Conservation (phyloP, 805 yeast genomes). For the Deakozyma indianensis region DNA sequence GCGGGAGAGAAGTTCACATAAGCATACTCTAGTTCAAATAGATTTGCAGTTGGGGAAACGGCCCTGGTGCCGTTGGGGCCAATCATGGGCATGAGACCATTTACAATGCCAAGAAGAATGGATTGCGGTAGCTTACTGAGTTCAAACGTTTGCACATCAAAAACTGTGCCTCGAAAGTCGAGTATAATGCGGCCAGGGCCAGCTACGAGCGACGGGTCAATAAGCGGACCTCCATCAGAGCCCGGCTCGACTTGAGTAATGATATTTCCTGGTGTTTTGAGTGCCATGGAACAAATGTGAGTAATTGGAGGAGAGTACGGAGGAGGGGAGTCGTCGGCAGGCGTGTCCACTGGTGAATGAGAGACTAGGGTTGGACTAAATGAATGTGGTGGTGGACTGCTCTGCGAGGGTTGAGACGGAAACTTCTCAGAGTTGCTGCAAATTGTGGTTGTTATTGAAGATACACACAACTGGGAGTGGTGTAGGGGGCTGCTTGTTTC, state of each 20-base stretch:
- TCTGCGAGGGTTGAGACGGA: too few relatives aligned
- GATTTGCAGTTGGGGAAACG: background rate
- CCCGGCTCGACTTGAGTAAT: constrained; percentile 49
- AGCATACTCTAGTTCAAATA: background rate
- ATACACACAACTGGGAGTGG: too few relatives aligned
- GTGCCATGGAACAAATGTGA: constrained; percentile 12
- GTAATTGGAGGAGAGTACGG: constrained; percentile 14
- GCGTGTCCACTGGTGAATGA: background rate
- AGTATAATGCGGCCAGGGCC: constrained; percentile 30
- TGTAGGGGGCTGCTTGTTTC: too few relatives aligned
- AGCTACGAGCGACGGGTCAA: background rate
- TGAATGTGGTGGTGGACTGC: background rate
- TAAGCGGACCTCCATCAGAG: background rate
- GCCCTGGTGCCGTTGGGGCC: constrained; percentile 1
- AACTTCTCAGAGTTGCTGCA: too few relatives aligned
- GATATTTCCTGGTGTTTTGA: constrained; percentile 21
- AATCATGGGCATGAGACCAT: constrained; percentile 43
- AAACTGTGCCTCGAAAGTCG: constrained; percentile 59
- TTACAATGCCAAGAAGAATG: constrained; percentile 60
- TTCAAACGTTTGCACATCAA: constrained; percentile 74
- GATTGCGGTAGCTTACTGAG: constrained; percentile 87
- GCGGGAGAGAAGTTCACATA: constrained; percentile 72
- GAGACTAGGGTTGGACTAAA: constrained; percentile 3
- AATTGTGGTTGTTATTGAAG: too few relatives aligned
- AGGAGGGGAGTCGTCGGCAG: constrained; percentile 10